phyloP scores from a whole-genome alignment of 345 rosid genomes.

The Lepidium sativum region DNA sequence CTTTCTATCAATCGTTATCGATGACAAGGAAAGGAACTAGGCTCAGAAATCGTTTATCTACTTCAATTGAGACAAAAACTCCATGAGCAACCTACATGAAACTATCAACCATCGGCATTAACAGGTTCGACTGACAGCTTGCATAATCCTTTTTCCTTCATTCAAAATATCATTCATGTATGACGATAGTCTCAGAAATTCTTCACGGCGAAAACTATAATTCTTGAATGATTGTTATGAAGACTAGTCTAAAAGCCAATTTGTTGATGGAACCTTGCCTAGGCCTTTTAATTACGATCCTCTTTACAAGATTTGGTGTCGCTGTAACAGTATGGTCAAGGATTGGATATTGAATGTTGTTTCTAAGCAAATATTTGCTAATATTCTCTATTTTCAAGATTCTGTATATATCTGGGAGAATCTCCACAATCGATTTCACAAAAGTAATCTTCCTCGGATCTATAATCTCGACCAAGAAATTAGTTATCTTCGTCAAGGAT shows the following conservation, averaged over 20 bases:
- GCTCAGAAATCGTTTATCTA: too few species aligned
- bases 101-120: too few species aligned
- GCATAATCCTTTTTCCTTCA: not conserved
- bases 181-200: not conserved
- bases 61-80: too few species aligned
- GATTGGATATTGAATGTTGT: not conserved
- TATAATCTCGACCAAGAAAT: not conserved
- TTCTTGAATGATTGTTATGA: not conserved
- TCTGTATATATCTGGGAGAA: not conserved
- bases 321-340: not conserved
- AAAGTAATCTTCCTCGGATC: not conserved
- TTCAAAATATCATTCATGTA: not conserved
- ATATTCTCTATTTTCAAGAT: not conserved
- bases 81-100: too few species aligned
- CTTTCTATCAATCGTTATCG: too few species aligned
- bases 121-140: not conserved
- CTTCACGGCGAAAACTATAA: not conserved
- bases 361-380: not conserved
- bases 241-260: not conserved
- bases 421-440: not conserved
- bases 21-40: too few species aligned
- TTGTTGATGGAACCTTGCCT: too few species aligned
- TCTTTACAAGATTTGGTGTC: not conserved
- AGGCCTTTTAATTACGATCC: not conserved
- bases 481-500: not conserved